Evolutionary conservation across 257 asterid genomes (phyloP).

Genomic region (Solanum bulbocastanum): DNA sequence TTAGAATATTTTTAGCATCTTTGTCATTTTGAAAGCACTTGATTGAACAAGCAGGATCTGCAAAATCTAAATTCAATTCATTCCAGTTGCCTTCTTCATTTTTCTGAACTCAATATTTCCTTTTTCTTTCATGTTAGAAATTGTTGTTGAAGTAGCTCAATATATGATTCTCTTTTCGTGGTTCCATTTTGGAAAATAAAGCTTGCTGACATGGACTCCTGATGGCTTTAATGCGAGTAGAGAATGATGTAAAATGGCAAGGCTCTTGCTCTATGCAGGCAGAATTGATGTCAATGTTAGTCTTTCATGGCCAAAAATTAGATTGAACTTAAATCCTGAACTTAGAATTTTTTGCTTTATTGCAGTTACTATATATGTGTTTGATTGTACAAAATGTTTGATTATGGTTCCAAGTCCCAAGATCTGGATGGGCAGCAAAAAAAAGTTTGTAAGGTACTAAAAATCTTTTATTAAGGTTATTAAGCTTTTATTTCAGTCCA

Average conservation of each 20-base stretch:
- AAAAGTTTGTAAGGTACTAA: conserved; percentile 56
- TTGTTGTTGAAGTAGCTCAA: background rate
- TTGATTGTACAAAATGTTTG: conserved; percentile 35
- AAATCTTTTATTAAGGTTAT: background rate
- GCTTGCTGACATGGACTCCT: background rate
- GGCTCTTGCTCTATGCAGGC: background rate
- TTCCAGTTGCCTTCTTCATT: background rate
- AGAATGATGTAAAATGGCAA: background rate
- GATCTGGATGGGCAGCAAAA: conserved; percentile 64
- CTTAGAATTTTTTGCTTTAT: background rate
- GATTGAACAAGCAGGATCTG: background rate
- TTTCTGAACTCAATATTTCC: background rate
- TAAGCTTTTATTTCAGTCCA: background rate
- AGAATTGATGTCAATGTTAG: background rate
- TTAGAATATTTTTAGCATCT: background rate
- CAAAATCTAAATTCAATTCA: background rate
- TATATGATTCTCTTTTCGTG: background rate
- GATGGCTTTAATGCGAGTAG: background rate
- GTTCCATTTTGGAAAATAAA: background rate
- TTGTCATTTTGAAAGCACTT: background rate
- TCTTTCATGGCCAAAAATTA: background rate
- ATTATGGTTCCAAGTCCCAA: conserved; percentile 39
- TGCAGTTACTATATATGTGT: conserved; percentile 17
- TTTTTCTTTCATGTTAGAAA: background rate
- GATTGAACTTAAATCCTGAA: background rate